Evolutionary conservation across 352 stramenopile species (phyloP), one percentile per base, ranked within the genome.

Genomic region (Nothophytophthora sp.): DNA sequence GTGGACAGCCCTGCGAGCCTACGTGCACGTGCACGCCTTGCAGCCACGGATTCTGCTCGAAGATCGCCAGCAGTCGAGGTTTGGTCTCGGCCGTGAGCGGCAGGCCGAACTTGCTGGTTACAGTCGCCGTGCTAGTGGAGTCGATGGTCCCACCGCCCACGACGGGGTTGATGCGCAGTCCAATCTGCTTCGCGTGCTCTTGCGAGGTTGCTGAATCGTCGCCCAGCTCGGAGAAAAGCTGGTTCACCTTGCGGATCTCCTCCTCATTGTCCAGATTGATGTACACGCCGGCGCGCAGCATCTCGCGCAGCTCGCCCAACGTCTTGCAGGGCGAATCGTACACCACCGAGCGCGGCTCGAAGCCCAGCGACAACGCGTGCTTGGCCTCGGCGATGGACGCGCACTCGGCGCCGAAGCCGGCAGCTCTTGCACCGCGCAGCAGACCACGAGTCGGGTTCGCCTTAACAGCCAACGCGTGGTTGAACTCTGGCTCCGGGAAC

Each of bases 311-410:
- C 59, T 98, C 92, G 7, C 59, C 57, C 15, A 73, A 25, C 12
- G 91, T 98, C 64, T 98, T 98, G 68, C 86, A 96, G 11, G 92
- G 92, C 11, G 86, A 97, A 52, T 98, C 92, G 64, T 93, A 98
- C 8, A 98, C 83, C 11, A 97, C 75, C 34, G 73, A 73, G 34
- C 78, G 74, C 5, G 84, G 84, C 20, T 69, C 36, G 51, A 92
- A 90, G 2, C 81, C 79, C 6, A 92, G 73, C 30, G 73, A 85
- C 20, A 95, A 62, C 34, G 83, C 62, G 62, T 95, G 85, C 44
- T 89, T 89, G 9, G 82, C 85, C 48, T 95, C 85, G 0, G 74
- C 81, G 22, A 93, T 86, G 3, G 82, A 93, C 25, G 85, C 85
- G 37, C 85, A 95, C 52, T 95, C 85, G 41, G 81, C 83, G 22